Evolutionary conservation across 306 rosid species (phyloP).

Genomic region (Senna tora): DNA sequence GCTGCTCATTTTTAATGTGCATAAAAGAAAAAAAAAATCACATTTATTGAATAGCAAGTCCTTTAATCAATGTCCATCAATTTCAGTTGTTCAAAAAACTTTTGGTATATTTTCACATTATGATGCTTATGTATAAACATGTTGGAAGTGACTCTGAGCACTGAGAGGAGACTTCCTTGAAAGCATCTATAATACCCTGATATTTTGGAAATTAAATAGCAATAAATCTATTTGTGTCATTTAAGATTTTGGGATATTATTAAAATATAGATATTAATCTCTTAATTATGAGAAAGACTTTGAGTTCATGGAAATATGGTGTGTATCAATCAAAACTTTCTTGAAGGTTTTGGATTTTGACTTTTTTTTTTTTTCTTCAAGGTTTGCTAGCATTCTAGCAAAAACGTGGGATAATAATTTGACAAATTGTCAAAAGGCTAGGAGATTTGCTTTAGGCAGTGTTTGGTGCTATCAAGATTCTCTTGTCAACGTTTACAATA

Average conservation of each 20-base stretch:
- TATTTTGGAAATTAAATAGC: too few species aligned
- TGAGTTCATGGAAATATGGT: background rate
- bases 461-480: constrained; percentile 39
- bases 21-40: background rate
- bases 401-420: constrained; percentile 30
- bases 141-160: too few species aligned
- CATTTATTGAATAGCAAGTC: background rate
- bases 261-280: background rate
- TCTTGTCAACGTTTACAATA: constrained; percentile 35
- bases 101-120: too few species aligned
- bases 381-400: constrained; percentile 21
- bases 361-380: constrained; percentile 31
- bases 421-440: constrained; percentile 44
- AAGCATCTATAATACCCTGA: too few species aligned
- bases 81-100: background rate
- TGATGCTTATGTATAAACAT: too few species aligned
- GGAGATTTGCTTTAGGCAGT: constrained; percentile 30
- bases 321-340: background rate
- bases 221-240: background rate
- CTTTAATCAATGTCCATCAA: background rate
- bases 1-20: background rate
- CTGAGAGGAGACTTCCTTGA: too few species aligned
- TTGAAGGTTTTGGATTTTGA: constrained; percentile 38
- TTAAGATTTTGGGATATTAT: background rate
- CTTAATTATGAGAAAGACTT: background rate